A percentile compares a stretch with the other conserved stretches of the same genome.
Conservation (phyloP, 306 rosid species). For the Gastrolobium bilobum region DNA sequence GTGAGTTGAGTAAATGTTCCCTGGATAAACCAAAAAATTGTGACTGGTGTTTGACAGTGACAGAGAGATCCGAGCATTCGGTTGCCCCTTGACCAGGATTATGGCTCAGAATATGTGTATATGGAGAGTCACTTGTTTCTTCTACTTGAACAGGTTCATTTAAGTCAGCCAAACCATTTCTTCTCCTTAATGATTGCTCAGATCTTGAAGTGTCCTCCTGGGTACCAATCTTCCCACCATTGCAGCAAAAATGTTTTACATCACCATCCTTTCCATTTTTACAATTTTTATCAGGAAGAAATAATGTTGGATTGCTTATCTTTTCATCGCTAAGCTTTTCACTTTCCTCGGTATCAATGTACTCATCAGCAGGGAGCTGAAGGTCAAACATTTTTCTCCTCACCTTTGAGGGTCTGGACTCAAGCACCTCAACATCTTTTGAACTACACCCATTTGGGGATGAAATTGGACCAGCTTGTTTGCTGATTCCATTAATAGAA, state of each 20-base stretch:
- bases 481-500: slow-evolving; percentile 64
- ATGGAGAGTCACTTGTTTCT: slow-evolving; percentile 68
- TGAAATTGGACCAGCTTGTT: slow-evolving; percentile 58
- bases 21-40: slow-evolving; percentile 57
- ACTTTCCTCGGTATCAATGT: slow-evolving; percentile 85
- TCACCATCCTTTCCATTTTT: slow-evolving; percentile 55
- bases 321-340: slow-evolving; percentile 76
- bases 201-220: slow-evolving; percentile 61
- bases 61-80: slow-evolving; percentile 57
- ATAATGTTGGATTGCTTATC: slow-evolving; percentile 52
- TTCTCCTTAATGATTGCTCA: slow-evolving; percentile 55
- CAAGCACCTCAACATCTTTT: slow-evolving; percentile 76
- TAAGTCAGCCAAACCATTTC: slow-evolving; percentile 81
- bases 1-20: slow-evolving; percentile 59
- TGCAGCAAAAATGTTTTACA: slow-evolving; percentile 52
- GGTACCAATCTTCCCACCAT: slow-evolving; percentile 55
- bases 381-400: slow-evolving; percentile 89
- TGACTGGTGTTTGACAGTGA: slow-evolving; percentile 56
- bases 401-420: slow-evolving; percentile 78
- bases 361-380: slow-evolving; percentile 89
- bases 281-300: slow-evolving; percentile 58
- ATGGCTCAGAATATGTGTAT: slow-evolving; percentile 49
- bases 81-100: slow-evolving; percentile 56
- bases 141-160: slow-evolving; percentile 84
- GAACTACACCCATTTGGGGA: slow-evolving; percentile 69